A percentile compares a stretch with the other conserved stretches of the same genome.
phyloP scores from a whole-genome alignment of 1,139 yeast genomes.

The Geotrichum reessii region DNA sequence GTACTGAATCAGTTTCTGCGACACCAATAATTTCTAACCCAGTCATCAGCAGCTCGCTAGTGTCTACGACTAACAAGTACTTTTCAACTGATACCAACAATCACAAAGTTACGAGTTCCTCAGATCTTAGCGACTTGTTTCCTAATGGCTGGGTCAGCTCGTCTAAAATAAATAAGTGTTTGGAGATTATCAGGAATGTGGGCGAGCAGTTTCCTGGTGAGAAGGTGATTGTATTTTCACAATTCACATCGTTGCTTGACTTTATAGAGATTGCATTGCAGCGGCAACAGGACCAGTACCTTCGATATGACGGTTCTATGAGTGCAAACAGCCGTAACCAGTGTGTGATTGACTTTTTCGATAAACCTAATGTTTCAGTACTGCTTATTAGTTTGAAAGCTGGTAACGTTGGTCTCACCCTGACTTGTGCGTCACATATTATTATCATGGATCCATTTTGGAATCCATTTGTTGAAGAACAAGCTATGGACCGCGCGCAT shows the following conservation, averaged over 20 bases:
- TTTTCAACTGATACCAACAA: background rate
- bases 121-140: slow-evolving; percentile 24
- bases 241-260: slow-evolving; percentile 75
- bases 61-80: slow-evolving; percentile 8
- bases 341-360: slow-evolving; percentile 59
- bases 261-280: slow-evolving; percentile 56
- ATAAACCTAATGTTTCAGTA: slow-evolving; percentile 47
- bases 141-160: slow-evolving; percentile 35
- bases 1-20: background rate
- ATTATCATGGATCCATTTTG: slow-evolving; percentile 90
- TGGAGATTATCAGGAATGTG: slow-evolving; percentile 44
- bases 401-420: slow-evolving; percentile 87
- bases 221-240: slow-evolving; percentile 75
- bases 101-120: background rate
- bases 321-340: slow-evolving; percentile 56
- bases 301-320: slow-evolving; percentile 84
- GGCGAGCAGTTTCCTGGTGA: slow-evolving; percentile 46
- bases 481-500: slow-evolving; percentile 93
- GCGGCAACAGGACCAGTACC: slow-evolving; percentile 29
- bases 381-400: slow-evolving; percentile 77
- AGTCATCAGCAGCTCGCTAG: background rate
- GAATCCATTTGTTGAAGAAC: slow-evolving; percentile 95
- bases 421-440: slow-evolving; percentile 91
- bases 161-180: slow-evolving; percentile 47
- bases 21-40: background rate